Evolutionary conservation across 148 eudicot genomes (phyloP).

Genomic region (Arctostaphylos glauca): DNA sequence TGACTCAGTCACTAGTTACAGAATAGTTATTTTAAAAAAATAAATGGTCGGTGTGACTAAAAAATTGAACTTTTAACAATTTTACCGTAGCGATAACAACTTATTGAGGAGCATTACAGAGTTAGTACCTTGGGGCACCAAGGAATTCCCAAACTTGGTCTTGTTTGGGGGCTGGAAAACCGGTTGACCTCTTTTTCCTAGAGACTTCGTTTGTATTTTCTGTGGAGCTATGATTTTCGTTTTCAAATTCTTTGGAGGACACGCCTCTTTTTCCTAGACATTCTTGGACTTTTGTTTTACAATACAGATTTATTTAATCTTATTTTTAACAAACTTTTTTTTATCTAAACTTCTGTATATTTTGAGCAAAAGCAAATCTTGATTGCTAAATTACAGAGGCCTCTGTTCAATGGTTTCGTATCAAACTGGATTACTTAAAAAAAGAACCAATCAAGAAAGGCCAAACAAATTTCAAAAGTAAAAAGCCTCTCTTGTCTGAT

Average conservation of each 20-base stretch:
- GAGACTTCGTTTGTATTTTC: neutral
- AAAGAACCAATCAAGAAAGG: slow-evolving; percentile 1
- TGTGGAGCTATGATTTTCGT: neutral
- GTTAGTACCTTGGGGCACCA: no score
- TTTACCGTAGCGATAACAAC: no score
- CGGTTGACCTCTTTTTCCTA: neutral
- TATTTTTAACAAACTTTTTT: no score
- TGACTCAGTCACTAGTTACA: no score
- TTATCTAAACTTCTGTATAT: no score
- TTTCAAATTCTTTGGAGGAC: neutral
- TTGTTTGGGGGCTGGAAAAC: neutral
- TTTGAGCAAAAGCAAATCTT: neutral
- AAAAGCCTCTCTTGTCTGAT: no score
- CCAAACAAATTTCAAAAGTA: neutral
- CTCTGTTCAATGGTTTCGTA: neutral
- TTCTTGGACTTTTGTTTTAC: neutral
- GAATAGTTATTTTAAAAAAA: no score
- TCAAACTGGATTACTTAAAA: neutral
- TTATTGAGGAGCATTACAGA: no score
- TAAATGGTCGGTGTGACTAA: no score
- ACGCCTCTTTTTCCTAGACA: neutral
- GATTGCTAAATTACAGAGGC: neutral
- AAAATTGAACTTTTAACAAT: no score
- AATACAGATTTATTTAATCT: no score
- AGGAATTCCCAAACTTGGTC: neutral